Conservation (phyloP, 352 stramenopile species). For the Phytophthora foliorum region DNA sequence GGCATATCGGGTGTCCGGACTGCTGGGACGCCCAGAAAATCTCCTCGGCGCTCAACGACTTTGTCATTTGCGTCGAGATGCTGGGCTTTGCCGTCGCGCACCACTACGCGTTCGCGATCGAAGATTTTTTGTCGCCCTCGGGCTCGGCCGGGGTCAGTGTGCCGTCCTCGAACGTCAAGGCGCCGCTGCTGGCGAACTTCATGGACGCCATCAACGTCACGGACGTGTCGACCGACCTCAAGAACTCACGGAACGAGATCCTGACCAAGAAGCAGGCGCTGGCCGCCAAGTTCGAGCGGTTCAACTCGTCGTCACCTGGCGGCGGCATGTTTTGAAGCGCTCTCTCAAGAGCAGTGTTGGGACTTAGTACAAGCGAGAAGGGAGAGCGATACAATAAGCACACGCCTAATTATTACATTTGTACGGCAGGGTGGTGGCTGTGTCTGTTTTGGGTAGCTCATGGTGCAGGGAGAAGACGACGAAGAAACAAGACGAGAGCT, state of each 20-base stretch:
- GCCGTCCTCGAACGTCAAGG: slow-evolving; percentile 85
- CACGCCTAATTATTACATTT: slow-evolving; percentile 49
- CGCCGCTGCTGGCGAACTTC: slow-evolving; percentile 87
- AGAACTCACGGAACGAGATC: slow-evolving; percentile 89
- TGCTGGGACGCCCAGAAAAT: slow-evolving; percentile 91
- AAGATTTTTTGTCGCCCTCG: slow-evolving; percentile 82
- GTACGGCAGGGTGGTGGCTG: slow-evolving; percentile 8
- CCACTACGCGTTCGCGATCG: slow-evolving; percentile 94
- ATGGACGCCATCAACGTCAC: slow-evolving; percentile 93
- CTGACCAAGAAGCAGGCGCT: slow-evolving; percentile 91
- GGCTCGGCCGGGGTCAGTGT: slow-evolving; percentile 39
- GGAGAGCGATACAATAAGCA: slow-evolving; percentile 40
- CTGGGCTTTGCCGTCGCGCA: slow-evolving; percentile 93
- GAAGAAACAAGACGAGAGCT: slow-evolving; percentile 8
- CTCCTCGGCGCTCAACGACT: slow-evolving; percentile 93
- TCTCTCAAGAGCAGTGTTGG: neutral
- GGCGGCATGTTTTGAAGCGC: slow-evolving; percentile 62
- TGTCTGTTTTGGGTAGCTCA: neutral
- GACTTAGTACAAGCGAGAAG: slow-evolving; percentile 3
- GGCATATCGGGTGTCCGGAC: slow-evolving; percentile 84
- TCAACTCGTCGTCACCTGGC: slow-evolving; percentile 68
- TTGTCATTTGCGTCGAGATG: slow-evolving; percentile 97
- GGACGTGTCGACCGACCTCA: slow-evolving; percentile 87
- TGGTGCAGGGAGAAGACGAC: neutral
- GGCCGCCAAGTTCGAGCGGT: slow-evolving; percentile 84